Evolutionary conservation across 768 basidiomycete genomes (phyloP).

Genomic region (Coprinopsis strossmayeri): DNA sequence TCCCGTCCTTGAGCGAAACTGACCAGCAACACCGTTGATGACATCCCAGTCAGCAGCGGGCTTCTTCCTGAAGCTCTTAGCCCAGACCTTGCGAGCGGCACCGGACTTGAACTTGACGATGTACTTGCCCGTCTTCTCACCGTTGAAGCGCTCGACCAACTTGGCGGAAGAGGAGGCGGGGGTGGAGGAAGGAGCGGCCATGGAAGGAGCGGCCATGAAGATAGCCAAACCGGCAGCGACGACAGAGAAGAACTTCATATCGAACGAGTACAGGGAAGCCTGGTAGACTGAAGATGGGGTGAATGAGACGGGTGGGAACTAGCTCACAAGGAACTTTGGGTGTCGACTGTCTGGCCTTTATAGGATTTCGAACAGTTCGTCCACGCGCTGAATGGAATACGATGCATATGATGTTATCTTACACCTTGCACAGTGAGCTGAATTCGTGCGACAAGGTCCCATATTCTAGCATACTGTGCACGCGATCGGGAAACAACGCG

Average conservation of each 20-base stretch:
- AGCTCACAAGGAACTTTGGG: background rate
- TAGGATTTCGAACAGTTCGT: no score
- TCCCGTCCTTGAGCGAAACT: background rate
- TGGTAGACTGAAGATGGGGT: background rate
- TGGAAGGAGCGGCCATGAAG: background rate
- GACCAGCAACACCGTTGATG: constrained; percentile 13
- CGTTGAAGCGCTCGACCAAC: constrained; percentile 10
- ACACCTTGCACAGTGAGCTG: no score
- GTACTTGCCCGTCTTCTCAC: constrained; percentile 9
- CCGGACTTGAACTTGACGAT: constrained; percentile 12
- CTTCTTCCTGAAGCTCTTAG: background rate
- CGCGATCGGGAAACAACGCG: no score
- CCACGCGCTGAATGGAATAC: no score
- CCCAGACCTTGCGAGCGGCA: background rate
- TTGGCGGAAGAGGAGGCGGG: background rate
- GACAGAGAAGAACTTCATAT: constrained; percentile 6
- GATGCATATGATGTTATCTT: no score
- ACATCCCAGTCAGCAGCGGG: constrained; percentile 8
- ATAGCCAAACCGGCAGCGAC: constrained; percentile 4
- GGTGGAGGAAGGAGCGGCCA: constrained; percentile 4
- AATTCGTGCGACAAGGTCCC: no score
- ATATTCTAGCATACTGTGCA: no score
- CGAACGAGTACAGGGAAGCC: background rate
- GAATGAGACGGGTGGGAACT: background rate
- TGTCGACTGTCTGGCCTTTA: no score